Evolutionary conservation across 2,329 filamentous ascomycete genomes (phyloP), one percentile per base, ranked within the genome.

Genomic region (Pseudopyricularia cyperi): DNA sequence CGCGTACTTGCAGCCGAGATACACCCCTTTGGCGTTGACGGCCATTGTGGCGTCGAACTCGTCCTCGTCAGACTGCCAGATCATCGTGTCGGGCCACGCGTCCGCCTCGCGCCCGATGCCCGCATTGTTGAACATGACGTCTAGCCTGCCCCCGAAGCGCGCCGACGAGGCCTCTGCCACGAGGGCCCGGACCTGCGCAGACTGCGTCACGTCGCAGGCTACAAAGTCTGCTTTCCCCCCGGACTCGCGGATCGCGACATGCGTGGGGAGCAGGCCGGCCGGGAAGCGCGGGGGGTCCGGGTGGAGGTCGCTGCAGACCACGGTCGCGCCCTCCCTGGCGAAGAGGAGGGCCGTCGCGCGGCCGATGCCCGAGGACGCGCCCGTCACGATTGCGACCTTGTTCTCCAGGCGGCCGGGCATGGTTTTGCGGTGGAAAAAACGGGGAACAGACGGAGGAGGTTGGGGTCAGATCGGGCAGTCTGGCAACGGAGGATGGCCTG

Each of bases 351-450:
- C 71, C 50, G 79, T 80, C 26, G 70, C 76, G 53, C 73, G 74
- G 34, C 77, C 77, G 57, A 80, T 79, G 5, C 77, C 77, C 11
- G 71, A 73, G 9, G 72, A 76, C 5, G 67, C 77, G 33, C 71
- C 75, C 7, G 77, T 80, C 22, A 80, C 71, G 51, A 80, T 73
- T 52, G 76, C 76, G 7, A 79, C 74, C 61, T 78, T 79, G 57
- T 70, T 72, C 51, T 71, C 62, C 42, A 79, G 68, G 56, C 72
- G 67, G 34, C 46, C 46, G 12, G 51, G 12, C 51, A 52, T 52
- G 37, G 8, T 39, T 15, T 30, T 28, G 15, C 2, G n/a, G n/a
- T n/a, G n/a, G n/a, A n/a, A n/a, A n/a, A n/a, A n/a, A n/a, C n/a
- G n/a, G n/a, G n/a, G n/a, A n/a, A n/a, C n/a, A n/a, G n/a, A n/a